Evolutionary conservation across 306 rosid species (phyloP).

Genomic region (Potentilla sterilis): DNA sequence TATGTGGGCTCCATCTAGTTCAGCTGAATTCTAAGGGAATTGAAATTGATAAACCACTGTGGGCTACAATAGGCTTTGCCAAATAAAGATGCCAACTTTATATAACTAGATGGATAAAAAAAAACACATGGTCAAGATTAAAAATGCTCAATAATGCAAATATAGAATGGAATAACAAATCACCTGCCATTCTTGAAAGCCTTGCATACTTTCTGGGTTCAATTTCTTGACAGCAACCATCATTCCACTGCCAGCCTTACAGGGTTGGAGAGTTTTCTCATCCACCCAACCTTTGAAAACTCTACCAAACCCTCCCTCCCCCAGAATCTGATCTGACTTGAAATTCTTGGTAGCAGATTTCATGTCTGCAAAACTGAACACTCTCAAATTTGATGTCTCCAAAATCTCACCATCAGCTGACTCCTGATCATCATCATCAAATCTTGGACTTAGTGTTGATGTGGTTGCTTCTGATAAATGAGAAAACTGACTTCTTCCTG

Average conservation of each 20-base stretch:
- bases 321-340: slow-evolving; percentile 55
- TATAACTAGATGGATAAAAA: not conserved
- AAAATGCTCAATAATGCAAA: no score
- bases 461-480: slow-evolving; percentile 51
- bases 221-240: slow-evolving; percentile 73
- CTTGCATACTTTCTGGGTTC: slow-evolving; percentile 70
- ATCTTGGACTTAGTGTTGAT: slow-evolving; percentile 32
- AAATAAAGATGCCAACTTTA: slow-evolving; percentile 12
- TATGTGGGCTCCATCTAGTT: not conserved
- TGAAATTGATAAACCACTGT: not conserved
- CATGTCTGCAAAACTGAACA: slow-evolving; percentile 57
- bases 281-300: slow-evolving; percentile 89
- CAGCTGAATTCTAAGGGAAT: slow-evolving; percentile 3
- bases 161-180: not conserved
- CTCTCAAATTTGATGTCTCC: slow-evolving; percentile 54
- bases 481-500: slow-evolving; percentile 55
- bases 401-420: slow-evolving; percentile 40
- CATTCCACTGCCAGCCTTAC: slow-evolving; percentile 54
- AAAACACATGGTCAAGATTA: slow-evolving; percentile 1
- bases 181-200: slow-evolving; percentile 88
- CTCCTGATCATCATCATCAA: slow-evolving; percentile 20
- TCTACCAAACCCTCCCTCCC: slow-evolving; percentile 88
- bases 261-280: slow-evolving; percentile 55
- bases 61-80: not conserved
- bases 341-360: slow-evolving; percentile 59